Conservation (phyloP, 257 asterid genomes). For the Buddleja alternifolia region DNA sequence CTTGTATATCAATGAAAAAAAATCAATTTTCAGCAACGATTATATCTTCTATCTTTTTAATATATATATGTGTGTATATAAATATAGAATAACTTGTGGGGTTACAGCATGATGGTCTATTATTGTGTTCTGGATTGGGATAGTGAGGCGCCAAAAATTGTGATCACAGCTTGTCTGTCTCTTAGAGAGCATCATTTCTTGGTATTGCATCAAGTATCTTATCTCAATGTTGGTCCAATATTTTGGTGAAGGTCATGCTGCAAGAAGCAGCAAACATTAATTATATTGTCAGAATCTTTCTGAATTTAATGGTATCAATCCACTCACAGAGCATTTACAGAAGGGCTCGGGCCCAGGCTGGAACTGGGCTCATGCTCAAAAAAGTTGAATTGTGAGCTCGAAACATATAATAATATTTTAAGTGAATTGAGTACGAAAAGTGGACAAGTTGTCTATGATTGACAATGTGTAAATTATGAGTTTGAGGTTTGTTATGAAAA, state of each 20-base stretch:
- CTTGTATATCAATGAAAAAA: constrained; percentile 33
- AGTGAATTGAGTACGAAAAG: too few species aligned
- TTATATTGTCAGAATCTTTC: constrained; percentile 28
- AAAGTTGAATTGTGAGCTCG: too few species aligned
- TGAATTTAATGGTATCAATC: not conserved
- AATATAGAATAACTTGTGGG: constrained; percentile 20
- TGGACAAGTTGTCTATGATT: too few species aligned
- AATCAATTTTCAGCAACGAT: constrained; percentile 23
- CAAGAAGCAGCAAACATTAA: constrained; percentile 37
- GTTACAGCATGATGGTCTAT: constrained; percentile 34
- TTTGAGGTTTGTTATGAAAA: too few species aligned
- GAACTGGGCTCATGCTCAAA: too few species aligned
- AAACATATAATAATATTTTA: too few species aligned
- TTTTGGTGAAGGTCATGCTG: constrained; percentile 33
- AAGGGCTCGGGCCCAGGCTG: too few species aligned
- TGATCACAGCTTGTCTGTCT: constrained; percentile 35
- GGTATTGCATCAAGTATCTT: constrained; percentile 31
- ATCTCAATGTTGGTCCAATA: constrained; percentile 28
- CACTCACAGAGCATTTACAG: constrained; percentile 18
- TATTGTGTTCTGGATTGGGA: constrained; percentile 37
- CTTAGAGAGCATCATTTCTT: constrained; percentile 34
- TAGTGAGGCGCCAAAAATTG: constrained; percentile 26
- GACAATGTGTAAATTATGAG: too few species aligned
- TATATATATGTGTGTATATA: too few species aligned
- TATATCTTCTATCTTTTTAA: not conserved